phyloP scores from a whole-genome alignment of 306 rosid species.

The Spatholobus suberectus region DNA sequence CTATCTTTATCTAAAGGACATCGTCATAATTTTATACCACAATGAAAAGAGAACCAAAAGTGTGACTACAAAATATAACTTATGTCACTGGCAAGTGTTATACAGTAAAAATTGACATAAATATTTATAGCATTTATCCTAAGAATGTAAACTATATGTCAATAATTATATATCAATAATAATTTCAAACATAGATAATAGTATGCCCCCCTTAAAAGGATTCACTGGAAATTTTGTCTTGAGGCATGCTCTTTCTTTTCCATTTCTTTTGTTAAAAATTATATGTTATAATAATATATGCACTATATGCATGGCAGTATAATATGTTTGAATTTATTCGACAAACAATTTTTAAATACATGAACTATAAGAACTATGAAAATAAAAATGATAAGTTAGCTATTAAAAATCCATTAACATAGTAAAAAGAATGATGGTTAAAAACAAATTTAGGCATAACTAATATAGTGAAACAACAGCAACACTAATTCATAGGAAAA shows the following conservation, averaged over 20 bases:
- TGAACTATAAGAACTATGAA: background rate
- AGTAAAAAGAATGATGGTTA: background rate
- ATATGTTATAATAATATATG: background rate
- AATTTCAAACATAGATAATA: background rate
- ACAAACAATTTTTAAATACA: background rate
- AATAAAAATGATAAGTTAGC: background rate
- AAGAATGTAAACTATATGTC: background rate
- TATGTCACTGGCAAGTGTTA: background rate
- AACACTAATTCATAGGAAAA: background rate
- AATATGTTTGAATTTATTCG: background rate
- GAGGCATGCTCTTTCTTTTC: background rate
- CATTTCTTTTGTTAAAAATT: background rate
- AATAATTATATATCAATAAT: no score
- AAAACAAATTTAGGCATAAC: background rate
- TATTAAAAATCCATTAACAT: background rate
- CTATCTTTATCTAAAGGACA: background rate
- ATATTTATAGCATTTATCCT: background rate
- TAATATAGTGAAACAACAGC: background rate
- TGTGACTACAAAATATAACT: background rate
- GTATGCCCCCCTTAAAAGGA: background rate
- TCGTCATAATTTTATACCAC: background rate
- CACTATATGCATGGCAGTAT: background rate
- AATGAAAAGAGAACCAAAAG: background rate
- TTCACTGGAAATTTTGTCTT: background rate
- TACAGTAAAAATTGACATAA: background rate